Evolutionary conservation across 768 basidiomycete species (phyloP).

Genomic region (Gymnopilus junonius): DNA sequence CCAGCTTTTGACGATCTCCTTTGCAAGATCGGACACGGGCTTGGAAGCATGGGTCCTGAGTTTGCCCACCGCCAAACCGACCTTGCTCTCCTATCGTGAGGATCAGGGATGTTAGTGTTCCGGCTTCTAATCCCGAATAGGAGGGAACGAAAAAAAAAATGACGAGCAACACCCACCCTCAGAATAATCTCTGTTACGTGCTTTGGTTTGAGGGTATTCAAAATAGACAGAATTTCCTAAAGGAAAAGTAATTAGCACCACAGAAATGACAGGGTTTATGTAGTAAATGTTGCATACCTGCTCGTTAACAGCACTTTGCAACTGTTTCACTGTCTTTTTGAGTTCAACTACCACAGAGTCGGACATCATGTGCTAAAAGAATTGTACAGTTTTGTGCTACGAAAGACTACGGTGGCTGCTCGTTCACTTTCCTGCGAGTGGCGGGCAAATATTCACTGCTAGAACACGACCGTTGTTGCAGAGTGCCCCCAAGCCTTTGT

Average conservation of each 20-base stretch:
- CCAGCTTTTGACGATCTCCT: constrained; percentile 93
- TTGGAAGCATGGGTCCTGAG: constrained; percentile 74
- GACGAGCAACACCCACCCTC: constrained; percentile 62
- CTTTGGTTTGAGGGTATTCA: constrained; percentile 67
- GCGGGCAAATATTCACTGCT: constrained; percentile 3
- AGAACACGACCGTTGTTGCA: constrained; percentile 9
- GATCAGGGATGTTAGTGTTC: constrained; percentile 10
- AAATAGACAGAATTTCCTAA: constrained; percentile 69
- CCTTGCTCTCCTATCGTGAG: constrained; percentile 79
- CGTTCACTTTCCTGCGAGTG: constrained; percentile 8
- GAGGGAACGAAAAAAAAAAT: constrained; percentile 30
- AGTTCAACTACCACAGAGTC: constrained; percentile 62
- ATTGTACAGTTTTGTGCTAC: constrained; percentile 37
- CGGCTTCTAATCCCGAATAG: constrained; percentile 27
- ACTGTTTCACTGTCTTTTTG: constrained; percentile 80
- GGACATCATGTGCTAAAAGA: constrained; percentile 42
- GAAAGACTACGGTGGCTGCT: constrained; percentile 19
- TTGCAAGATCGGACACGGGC: constrained; percentile 80
- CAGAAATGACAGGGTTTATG: constrained; percentile 40
- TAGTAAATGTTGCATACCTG: constrained; percentile 34
- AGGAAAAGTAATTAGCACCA: constrained; percentile 32
- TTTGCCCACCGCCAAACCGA: constrained; percentile 91
- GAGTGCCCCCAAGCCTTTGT: not conserved
- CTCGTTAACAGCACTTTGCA: constrained; percentile 61
- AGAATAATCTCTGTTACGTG: constrained; percentile 75